phyloP scores from a whole-genome alignment of 1,284 basidiomycete species.

The Inonotus obliquus region DNA sequence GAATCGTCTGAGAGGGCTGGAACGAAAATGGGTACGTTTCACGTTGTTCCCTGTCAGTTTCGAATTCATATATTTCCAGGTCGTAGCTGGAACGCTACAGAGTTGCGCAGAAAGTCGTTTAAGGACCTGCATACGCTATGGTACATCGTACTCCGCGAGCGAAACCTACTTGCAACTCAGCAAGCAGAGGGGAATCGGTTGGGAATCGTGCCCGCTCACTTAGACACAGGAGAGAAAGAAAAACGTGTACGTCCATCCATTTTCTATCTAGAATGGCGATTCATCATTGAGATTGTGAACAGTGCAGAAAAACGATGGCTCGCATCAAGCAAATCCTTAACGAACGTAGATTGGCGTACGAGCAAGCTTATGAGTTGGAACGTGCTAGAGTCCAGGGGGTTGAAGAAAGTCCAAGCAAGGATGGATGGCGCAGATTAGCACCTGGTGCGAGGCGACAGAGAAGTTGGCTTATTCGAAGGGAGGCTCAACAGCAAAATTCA shows the following conservation, averaged over 20 bases:
- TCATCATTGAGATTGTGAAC: background rate
- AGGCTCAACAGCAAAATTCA: background rate
- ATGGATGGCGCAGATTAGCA: background rate
- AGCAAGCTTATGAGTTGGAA: slow-evolving; percentile 51
- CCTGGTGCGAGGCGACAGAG: background rate
- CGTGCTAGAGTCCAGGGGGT: slow-evolving; percentile 24
- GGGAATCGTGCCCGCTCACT: slow-evolving; percentile 29
- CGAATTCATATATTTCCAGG: slow-evolving; percentile 41
- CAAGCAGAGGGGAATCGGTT: slow-evolving; percentile 21
- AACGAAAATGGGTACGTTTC: slow-evolving; percentile 23
- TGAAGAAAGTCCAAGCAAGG: background rate
- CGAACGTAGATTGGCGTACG: slow-evolving; percentile 84
- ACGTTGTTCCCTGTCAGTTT: slow-evolving; percentile 5
- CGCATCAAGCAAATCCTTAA: slow-evolving; percentile 92
- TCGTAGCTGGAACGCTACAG: slow-evolving; percentile 79
- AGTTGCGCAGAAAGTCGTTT: slow-evolving; percentile 87
- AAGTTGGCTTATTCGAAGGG: background rate
- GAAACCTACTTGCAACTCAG: slow-evolving; percentile 88
- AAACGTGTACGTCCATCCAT: slow-evolving; percentile 9
- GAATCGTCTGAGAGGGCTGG: slow-evolving; percentile 35
- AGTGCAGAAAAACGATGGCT: slow-evolving; percentile 97
- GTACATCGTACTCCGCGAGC: slow-evolving; percentile 85
- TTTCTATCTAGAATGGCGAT: slow-evolving; percentile 6
- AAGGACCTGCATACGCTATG: slow-evolving; percentile 89
- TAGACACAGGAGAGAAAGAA: slow-evolving; percentile 24